Evolutionary conservation across 2,329 filamentous ascomycete genomes (phyloP).

Genomic region (Hypoxylon sp.): DNA sequence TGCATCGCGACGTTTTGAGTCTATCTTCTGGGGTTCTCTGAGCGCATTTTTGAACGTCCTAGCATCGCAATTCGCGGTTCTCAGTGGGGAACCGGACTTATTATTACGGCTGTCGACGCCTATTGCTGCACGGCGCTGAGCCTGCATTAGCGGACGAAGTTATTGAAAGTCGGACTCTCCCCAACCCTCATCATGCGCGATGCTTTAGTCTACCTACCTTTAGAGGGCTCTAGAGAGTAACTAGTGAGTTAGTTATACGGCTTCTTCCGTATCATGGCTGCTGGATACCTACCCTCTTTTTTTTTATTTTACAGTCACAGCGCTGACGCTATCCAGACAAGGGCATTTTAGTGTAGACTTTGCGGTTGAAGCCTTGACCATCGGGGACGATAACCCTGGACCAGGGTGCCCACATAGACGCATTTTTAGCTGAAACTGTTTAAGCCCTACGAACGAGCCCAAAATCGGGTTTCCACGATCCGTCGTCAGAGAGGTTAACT

Average conservation of each 20-base stretch:
- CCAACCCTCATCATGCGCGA: neutral
- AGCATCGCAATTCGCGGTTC: neutral
- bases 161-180: conserved; percentile 8
- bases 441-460: conserved; percentile 16
- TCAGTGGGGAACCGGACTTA: neutral
- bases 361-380: neutral
- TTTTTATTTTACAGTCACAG: neutral
- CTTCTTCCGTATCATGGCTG: neutral
- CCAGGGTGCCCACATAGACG: conserved; percentile 7
- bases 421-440: conserved; percentile 2
- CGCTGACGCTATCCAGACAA: neutral
- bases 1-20: neutral
- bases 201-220: neutral
- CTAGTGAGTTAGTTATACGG: neutral
- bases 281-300: neutral
- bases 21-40: neutral
- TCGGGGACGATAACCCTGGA: neutral
- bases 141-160: conserved; percentile 7
- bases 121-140: neutral
- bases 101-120: neutral
- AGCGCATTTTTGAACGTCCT: neutral
- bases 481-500: neutral
- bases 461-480: neutral
- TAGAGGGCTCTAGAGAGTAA: neutral
- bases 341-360: neutral